These are phyloP conservation scores for Obelidium mucronatum DNA, from an alignment of 192 early-diverging fungal species.

Conservation along the genomic window DNA sequence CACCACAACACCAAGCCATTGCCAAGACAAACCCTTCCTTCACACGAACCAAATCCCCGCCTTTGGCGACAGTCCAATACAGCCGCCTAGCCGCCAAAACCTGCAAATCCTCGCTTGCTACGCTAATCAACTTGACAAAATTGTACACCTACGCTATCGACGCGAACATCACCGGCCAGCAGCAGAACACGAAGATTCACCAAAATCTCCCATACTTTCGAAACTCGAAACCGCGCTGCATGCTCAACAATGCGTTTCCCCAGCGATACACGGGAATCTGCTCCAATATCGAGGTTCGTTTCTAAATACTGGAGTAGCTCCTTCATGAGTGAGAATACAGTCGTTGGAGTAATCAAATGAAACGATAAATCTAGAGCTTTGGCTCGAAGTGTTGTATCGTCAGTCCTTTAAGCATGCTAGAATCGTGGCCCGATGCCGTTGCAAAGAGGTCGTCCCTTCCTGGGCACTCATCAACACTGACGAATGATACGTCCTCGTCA, in stretches of 20 bases:
- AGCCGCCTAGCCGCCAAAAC: conserved; percentile 88
- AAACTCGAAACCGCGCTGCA: conserved; percentile 89
- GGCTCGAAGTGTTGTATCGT: conserved; percentile 94
- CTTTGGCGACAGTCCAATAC: conserved; percentile 78
- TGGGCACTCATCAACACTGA: conserved; percentile 80
- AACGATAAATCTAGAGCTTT: conserved; percentile 95
- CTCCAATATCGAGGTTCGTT: conserved; percentile 81
- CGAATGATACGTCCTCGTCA: conserved; percentile 75
- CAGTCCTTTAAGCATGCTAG: conserved; percentile 94
- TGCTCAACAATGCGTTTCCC: conserved; percentile 88
- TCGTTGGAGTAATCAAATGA: conserved; percentile 89
- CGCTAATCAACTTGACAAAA: conserved; percentile 88
- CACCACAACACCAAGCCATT: conserved; percentile 92
- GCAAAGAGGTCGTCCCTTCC: conserved; percentile 88
- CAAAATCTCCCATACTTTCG: conserved; percentile 95
- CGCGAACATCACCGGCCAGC: conserved; percentile 55
- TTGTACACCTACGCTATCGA: conserved; percentile 62
- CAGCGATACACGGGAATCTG: conserved; percentile 87
- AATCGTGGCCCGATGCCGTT: conserved; percentile 96
- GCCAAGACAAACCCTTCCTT: conserved; percentile 90
- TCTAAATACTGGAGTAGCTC: conserved; percentile 94
- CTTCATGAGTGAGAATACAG: conserved; percentile 86
- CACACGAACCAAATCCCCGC: conserved; percentile 68
- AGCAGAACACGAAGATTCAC: conserved; percentile 87
- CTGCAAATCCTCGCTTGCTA: conserved; percentile 76